A percentile compares a stretch with the other conserved stretches of the same genome.
These are phyloP conservation scores for Hericium coralloides DNA, from an alignment of 768 basidiomycete genomes.

Conservation along the genomic window DNA sequence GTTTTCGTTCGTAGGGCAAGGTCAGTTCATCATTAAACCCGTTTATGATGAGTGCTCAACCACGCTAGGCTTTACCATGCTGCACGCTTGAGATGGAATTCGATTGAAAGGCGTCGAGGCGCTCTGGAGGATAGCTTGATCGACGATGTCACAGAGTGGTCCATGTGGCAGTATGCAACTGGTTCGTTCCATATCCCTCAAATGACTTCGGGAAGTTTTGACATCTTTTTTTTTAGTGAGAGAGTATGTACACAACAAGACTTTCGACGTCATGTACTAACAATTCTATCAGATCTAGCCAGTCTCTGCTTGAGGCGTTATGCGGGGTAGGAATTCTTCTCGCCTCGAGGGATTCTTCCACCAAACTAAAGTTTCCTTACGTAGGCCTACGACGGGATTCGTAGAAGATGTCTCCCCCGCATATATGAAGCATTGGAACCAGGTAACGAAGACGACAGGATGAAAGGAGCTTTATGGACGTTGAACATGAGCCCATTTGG, in stretches of 20 bases:
- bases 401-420: constrained; percentile 49
- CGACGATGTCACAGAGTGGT: constrained; percentile 69
- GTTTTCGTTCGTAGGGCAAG: constrained; percentile 59
- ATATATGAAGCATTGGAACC: constrained; percentile 52
- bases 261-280: background rate
- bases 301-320: constrained; percentile 28
- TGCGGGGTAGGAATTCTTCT: constrained; percentile 33
- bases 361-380: background rate
- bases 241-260: constrained; percentile 17
- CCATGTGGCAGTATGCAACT: constrained; percentile 64
- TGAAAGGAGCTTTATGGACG: constrained; percentile 87
- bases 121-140: constrained; percentile 53
- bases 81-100: constrained; percentile 62
- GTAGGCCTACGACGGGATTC: constrained; percentile 57
- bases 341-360: background rate
- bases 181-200: constrained; percentile 18
- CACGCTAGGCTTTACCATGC: constrained; percentile 49
- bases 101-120: constrained; percentile 56
- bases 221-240: constrained; percentile 16
- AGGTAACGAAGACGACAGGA: constrained; percentile 77
- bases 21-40: constrained; percentile 25
- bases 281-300: constrained; percentile 25
- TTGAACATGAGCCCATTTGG: constrained; percentile 59
- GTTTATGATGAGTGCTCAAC: background rate
- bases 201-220: background rate